These are phyloP conservation scores for Elsinoe batatas DNA, from an alignment of 2,329 filamentous ascomycete genomes.

Conservation along the genomic window DNA sequence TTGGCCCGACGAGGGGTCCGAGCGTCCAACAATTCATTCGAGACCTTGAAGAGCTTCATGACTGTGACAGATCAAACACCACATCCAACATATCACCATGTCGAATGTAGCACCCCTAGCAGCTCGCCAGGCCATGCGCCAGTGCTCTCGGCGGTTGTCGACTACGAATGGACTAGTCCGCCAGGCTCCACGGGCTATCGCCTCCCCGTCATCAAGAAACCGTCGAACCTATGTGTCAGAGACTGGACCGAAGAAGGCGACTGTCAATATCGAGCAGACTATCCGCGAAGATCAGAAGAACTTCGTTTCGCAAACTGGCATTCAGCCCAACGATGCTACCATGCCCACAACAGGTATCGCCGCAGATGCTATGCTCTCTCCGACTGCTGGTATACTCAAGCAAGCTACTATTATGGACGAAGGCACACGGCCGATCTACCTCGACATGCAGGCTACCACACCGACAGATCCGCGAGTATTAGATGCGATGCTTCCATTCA, in stretches of 20 bases:
- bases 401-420: constrained; percentile 89
- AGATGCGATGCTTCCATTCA: constrained; percentile 92
- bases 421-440: constrained; percentile 86
- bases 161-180: constrained; percentile 25
- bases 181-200: constrained; percentile 31
- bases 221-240: constrained; percentile 72
- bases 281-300: constrained; percentile 80
- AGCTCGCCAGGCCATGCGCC: constrained; percentile 63
- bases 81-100: constrained; percentile 28
- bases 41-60: not conserved
- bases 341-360: constrained; percentile 50
- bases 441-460: constrained; percentile 97
- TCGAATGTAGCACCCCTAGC: constrained; percentile 50
- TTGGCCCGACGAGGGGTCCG: not conserved
- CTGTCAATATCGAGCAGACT: constrained; percentile 71
- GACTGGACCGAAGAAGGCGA: constrained; percentile 67
- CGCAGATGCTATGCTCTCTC: constrained; percentile 63
- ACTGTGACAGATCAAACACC: not conserved
- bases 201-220: constrained; percentile 26
- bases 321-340: constrained; percentile 45
- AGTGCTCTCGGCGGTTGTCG: constrained; percentile 43
- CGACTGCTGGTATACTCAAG: constrained; percentile 65
- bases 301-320: constrained; percentile 53
- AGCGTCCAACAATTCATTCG: constrained; percentile 10
- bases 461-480: constrained; percentile 89